Base-by-base conservation (phyloP, 2,329 filamentous ascomycete species). In the Colletotrichum coccodes region DNA sequence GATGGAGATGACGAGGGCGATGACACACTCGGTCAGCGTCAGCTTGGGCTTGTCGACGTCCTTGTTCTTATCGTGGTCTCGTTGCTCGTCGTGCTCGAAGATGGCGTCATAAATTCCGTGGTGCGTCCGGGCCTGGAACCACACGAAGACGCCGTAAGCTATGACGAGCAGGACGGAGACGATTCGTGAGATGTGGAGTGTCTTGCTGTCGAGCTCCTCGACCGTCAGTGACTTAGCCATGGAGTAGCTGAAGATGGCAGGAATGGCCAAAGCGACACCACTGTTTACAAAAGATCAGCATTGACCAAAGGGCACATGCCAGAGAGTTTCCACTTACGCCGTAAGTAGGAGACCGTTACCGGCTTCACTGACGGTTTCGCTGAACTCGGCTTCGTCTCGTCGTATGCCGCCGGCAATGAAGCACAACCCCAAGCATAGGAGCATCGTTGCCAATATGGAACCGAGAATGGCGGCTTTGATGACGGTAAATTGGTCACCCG, bases 401-500 rank as follows among this genome's bases (percentile, higher is more conserved):
- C 85, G 83, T 40, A 95, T 72, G 9, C 94, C 94, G 46, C 93
- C 93, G 26, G 90, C 87, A 70, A 95, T 89, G 82, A 97, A 97
- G 77, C 93, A 96, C 60, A 91, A 76, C 0, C 94, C 94, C 30
- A 97, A 80, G 73, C 94, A 97, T 1, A 97, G 84, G 50, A 97
- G 81, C 81, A 96, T 87, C 36, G 94, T 97, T 14, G 94, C 93
- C 38, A 97, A 79, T 50, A 97, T 92, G 0, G 93, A 95, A 40
- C 94, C 94, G 0, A 97, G 82, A 63, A 97, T 95, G 30, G 94
- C 94, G 60, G 93, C 93, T 76, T 94, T 89, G 73, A 97, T 93
- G 73, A 96, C 92, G n/a, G 86, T 84, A 68, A 91, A 90, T 77
- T 83, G 79, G 59, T 83, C 72, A 2, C 83, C 79, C 12, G 77